Percentiles rank a stretch among this genome's conserved stretches.
Evolutionary conservation across 148 eudicot species (phyloP).

Genomic region (Amaranthus cruentus): DNA sequence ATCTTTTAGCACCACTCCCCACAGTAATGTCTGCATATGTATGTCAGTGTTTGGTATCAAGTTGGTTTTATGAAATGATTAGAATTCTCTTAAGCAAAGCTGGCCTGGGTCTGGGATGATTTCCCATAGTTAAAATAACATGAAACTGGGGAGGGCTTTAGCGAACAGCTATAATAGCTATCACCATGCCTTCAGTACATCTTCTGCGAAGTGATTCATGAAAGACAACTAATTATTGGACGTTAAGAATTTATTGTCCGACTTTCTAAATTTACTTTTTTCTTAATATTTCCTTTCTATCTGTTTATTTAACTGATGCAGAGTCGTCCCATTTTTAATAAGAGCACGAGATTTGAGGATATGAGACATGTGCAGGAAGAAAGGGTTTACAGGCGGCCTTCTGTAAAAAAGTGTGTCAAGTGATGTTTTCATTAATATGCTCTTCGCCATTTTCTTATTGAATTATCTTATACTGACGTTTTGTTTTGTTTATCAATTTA

Average conservation of each 20-base stretch:
- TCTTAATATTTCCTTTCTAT: background rate
- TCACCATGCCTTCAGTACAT: too few relatives aligned
- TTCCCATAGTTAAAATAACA: too few relatives aligned
- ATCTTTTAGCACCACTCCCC: background rate
- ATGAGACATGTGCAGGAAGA: conserved; percentile 86
- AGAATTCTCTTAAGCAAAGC: too few relatives aligned
- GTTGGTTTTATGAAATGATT: too few relatives aligned
- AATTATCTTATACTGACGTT: background rate
- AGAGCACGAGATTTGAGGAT: conserved; percentile 97
- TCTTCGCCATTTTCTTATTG: background rate
- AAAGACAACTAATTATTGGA: background rate
- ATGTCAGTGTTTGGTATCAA: too few relatives aligned
- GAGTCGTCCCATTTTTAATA: conserved; percentile 96
- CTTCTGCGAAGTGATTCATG: too few relatives aligned
- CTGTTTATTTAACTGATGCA: conserved; percentile 29
- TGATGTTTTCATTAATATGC: background rate
- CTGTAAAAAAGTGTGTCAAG: conserved; percentile 48
- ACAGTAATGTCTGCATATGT: background rate
- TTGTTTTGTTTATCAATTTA: conserved; percentile 1
- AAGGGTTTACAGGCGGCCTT: conserved; percentile 59
- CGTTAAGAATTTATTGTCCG: background rate
- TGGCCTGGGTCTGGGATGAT: too few relatives aligned
- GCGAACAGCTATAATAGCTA: too few relatives aligned
- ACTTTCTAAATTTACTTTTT: background rate
- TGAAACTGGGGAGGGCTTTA: too few relatives aligned